A percentile compares a stretch with the other conserved stretches of the same genome.
These are phyloP conservation scores for Nemania serpens DNA, from an alignment of 2,329 filamentous ascomycete genomes.

Conservation along the genomic window DNA sequence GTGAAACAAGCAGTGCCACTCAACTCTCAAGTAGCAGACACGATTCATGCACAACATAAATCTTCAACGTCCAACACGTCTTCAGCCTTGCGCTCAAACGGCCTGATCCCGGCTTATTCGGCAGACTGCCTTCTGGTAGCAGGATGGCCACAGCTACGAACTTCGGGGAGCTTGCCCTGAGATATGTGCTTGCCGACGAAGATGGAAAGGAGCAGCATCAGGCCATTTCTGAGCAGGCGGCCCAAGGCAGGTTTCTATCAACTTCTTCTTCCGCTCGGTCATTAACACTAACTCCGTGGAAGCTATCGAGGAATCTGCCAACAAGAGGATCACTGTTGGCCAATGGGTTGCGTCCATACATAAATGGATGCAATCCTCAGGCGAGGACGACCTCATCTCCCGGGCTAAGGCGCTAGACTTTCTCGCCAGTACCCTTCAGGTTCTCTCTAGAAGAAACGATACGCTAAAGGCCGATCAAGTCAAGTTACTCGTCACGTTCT, in stretches of 20 bases:
- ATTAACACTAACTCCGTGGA: constrained; percentile 4
- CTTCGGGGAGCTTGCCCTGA: constrained; percentile 56
- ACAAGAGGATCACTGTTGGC: constrained; percentile 53
- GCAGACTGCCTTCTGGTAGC: constrained; percentile 43
- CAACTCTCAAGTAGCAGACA: background rate
- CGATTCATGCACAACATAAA: background rate
- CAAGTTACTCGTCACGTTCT: constrained; percentile 57
- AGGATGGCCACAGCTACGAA: constrained; percentile 51
- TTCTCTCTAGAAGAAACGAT: constrained; percentile 47
- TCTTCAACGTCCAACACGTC: background rate
- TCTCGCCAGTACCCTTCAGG: constrained; percentile 57
- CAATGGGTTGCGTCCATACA: constrained; percentile 62
- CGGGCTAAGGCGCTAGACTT: constrained; percentile 63
- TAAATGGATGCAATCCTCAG: constrained; percentile 55
- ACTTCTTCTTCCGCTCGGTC: background rate
- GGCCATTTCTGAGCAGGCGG: constrained; percentile 51
- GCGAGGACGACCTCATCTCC: constrained; percentile 53
- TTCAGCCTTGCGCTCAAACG: background rate
- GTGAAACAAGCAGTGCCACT: background rate
- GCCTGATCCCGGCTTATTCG: constrained; percentile 6
- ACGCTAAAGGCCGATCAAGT: constrained; percentile 57
- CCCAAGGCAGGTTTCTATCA: constrained; percentile 30
- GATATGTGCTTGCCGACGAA: constrained; percentile 59
- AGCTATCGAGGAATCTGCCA: constrained; percentile 53
- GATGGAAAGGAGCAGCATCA: constrained; percentile 42